Evolutionary conservation across 495 filamentous ascomycete species (phyloP), one percentile per base, ranked within the genome.

Genomic region (Aspergillus biplanus): DNA sequence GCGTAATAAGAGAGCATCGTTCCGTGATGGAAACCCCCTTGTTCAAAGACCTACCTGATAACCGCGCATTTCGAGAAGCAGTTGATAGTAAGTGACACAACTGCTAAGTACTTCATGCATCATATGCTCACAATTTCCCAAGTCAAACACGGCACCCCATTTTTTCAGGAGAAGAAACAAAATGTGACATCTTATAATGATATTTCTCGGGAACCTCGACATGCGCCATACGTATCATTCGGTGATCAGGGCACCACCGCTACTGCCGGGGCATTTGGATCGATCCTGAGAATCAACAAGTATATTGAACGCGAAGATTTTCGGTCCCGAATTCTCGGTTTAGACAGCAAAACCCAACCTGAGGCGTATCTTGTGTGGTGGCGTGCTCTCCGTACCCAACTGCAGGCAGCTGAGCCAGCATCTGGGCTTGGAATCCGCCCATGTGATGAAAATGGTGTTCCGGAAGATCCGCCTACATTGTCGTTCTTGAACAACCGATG

Each of bases 221-320:
- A 58, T 49, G 42, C 56, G 42, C 56, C 56, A 31, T 58, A 58
- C 33, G 56, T 49, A 16, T 58, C 56, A n/a, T 58, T 58, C 9
- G 56, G 56, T 5, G 21, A 58, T 58, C 39, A 44, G 16, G 49
- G 39, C 16, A 18, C 34, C 18, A 48, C 42, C 18, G 56, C 56
- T 18, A 48, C 56, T 9, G 49, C 39, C 44, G 21, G 56, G 9
- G 56, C 42, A 35, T 58, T 58, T 31, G 56, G 56, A 9, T 58
- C 56, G 11, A 49, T 58, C 12, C 56, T 49, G 12, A 39, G 56
- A 6, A 49, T 58, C 4, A 58, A 44, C 21, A 39, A 58, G 13
- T 49, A 58, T 32, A 4, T 58, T n/a, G 39, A 47, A 12, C 56
- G 39, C 44, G n/a, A 15, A 12, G 56, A 47, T 15, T 49, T 58